Evolutionary conservation across 176 grass and related monocot species (phyloP).

Genomic region (Hordeum vulgare): DNA sequence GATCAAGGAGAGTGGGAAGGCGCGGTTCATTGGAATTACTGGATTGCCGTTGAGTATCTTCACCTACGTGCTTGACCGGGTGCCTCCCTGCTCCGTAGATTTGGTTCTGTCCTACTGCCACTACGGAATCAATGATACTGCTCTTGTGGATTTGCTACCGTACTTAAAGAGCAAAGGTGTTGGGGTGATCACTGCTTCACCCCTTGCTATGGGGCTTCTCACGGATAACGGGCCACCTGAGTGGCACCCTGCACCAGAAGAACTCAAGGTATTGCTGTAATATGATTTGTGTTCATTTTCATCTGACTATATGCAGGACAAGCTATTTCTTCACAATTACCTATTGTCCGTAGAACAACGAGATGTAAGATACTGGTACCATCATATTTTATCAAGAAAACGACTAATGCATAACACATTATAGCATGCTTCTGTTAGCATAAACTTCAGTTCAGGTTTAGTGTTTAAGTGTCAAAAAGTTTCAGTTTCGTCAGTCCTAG

Average conservation of each 20-base stretch:
- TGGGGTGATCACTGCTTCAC: conserved; percentile 78
- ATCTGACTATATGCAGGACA: neutral
- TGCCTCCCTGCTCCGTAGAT: conserved; percentile 56
- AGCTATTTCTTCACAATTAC: neutral
- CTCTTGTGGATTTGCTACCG: conserved; percentile 63
- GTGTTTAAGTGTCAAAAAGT: too few relatives aligned
- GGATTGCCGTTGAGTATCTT: conserved; percentile 65
- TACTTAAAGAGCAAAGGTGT: conserved; percentile 87
- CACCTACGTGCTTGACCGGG: conserved; percentile 59
- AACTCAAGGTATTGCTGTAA: conserved; percentile 59
- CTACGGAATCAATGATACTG: conserved; percentile 67
- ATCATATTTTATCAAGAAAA: neutral
- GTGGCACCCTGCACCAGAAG: conserved; percentile 69
- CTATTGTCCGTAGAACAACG: neutral
- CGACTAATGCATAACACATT: too few relatives aligned
- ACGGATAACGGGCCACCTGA: conserved; percentile 71
- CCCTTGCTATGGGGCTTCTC: conserved; percentile 83
- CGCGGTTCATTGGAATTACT: conserved; percentile 77
- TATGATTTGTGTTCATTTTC: neutral
- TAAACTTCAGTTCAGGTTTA: too few relatives aligned
- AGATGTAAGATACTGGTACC: neutral
- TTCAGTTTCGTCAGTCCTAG: too few relatives aligned
- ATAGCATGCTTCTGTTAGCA: too few relatives aligned
- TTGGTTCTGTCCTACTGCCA: conserved; percentile 92
- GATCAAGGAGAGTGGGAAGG: conserved; percentile 77